Base-by-base conservation (phyloP, 148 eudicot species). In the Rhododendron kiyosumense region DNA sequence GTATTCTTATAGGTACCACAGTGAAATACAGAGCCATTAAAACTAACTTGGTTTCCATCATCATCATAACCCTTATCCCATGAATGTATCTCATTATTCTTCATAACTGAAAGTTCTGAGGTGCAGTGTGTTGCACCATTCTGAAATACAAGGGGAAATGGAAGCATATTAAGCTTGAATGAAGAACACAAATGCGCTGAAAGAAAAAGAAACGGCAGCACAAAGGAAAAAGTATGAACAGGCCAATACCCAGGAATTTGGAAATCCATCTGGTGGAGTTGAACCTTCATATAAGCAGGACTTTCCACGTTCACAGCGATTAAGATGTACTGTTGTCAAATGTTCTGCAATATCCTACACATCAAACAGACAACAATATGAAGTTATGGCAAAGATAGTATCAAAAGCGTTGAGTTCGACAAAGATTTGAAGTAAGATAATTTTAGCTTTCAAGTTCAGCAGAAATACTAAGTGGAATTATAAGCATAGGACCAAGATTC, bases 291-390 rank as follows among this genome's bases (percentile, higher is more conserved):
- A 97, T 89, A 97, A 90, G 90, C 99, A 97, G 59, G 93, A 94
- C 80, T 94, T 97, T 71, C 99, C 98, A 78, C 99, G 91, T 59
- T 97, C 99, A 89, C 99, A 97, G 1, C 95, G 94, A 78, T 92
- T 94, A 15, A 97, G 94, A 90, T 92, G 86, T 81, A 97, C 88
- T 34, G 98, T 97, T 43, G 99, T 94, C 91, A 97, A 91, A 89
- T 95, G 99, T 88, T 97, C 99, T 54, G 98, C 98, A 90, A 97
- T 92, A 85, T 97, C 99, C 99, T 97, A 91, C 90, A 91, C 65
- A 84, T 85, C 24, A 69, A 14, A 11, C 1, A 36, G n/a, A 71
- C 2, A 61, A 54, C 49, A 41, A 9, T 4, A 11, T 28, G 28
- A 22, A 74, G 8, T 82, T 26, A 75, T 76, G 17, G 78, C 38